Evolutionary conservation across 371 early-diverging fungal species (phyloP).

Genomic region (Apophysomyces variabilis): DNA sequence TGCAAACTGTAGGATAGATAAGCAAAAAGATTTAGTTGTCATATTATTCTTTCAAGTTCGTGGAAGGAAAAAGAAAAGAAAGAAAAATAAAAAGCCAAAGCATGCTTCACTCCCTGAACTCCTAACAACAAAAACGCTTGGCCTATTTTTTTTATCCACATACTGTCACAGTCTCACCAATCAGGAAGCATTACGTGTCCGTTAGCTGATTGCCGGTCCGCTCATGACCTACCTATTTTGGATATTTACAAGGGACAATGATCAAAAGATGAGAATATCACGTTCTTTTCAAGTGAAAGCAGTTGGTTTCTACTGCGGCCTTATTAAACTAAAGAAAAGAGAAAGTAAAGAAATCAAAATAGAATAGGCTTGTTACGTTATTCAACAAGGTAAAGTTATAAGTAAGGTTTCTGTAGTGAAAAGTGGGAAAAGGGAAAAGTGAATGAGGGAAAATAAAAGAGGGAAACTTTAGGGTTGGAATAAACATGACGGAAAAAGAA

Average conservation of each 20-base stretch:
- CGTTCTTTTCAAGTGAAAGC: neutral
- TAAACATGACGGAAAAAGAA: too few species aligned
- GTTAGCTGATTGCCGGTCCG: neutral
- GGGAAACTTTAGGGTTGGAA: neutral
- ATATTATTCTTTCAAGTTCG: too few species aligned
- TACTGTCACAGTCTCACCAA: conserved; percentile 9
- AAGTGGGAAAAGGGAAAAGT: neutral
- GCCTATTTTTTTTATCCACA: conserved; percentile 6
- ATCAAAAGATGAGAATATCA: conserved; percentile 10
- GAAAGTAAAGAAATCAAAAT: neutral
- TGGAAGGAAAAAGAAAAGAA: neutral
- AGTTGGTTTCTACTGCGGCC: neutral
- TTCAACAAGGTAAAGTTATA: too few species aligned
- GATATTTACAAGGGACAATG: neutral
- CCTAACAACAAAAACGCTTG: conserved; percentile 10
- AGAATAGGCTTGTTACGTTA: neutral
- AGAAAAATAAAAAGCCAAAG: conserved; percentile 1
- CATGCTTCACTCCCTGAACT: conserved; percentile 8
- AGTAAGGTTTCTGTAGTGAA: neutral
- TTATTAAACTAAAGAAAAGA: too few species aligned
- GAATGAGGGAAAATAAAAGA: neutral
- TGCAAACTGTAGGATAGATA: neutral
- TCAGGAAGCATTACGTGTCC: neutral
- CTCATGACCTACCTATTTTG: conserved; percentile 9
- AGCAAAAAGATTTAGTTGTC: too few species aligned